Base-by-base conservation (phyloP, 2,329 filamentous ascomycete genomes). In the Aspergillus ruber region DNA sequence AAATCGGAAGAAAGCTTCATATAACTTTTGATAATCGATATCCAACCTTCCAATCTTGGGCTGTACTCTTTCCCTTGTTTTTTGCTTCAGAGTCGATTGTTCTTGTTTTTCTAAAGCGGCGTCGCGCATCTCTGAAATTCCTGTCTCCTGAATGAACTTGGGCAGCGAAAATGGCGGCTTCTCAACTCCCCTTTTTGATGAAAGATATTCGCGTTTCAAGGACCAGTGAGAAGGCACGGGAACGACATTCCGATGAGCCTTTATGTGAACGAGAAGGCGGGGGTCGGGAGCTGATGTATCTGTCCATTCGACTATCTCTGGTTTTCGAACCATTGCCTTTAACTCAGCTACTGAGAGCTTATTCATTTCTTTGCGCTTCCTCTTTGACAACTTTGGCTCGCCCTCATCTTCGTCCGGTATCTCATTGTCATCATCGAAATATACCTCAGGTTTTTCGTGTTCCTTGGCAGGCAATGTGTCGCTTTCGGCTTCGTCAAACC, bases 11-110 rank as follows among this genome's bases (percentile, higher is more conserved):
- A 98, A 98, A 3, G 93, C 93, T 65, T 97, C 93, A 72, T 97
- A 97, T 46, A 97, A 82, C 68, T 93, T 96, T 65, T 95, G 89
- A 68, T 98, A 98, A 69, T 98, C 93, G 57, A 98, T 97, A 67
- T 98, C 93, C 44, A 98, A 78, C 68, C 93, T 94, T 52, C 93
- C 93, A 80, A 96, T 93, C 72, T 97, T 97, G 23, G 90, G 90
- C 53, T 90, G 85, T 10, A 98, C 93, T 41, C 93, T 81, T 69
- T 96, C 93, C 43, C 93, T 82, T 72, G 96, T 90, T 69, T 95
- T 96, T 67, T 96, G 90, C 71, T 96, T 96, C 58, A 98, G 74
- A 1, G 82, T 85, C 58, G 93, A 88, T 61, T 95, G 85, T 44
- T 90, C 90, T 67, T 97, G 90, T 69, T 98, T 97, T 69, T 97